These are phyloP conservation scores for Tetrapisispora nanseiensis DNA, from an alignment of 805 yeast genomes.

Conservation along the genomic window DNA sequence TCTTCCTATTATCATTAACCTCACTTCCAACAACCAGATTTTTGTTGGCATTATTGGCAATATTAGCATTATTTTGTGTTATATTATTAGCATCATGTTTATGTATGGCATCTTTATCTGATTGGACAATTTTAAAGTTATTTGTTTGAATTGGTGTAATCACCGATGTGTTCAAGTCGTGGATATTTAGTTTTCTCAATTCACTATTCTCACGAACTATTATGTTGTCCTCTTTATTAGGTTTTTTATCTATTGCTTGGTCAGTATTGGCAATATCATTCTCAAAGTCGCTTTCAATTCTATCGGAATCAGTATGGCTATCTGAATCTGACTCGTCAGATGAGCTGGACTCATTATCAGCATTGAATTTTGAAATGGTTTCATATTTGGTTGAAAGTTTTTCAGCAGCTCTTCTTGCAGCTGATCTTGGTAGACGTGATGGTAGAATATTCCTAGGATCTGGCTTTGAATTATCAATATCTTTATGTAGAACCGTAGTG, in stretches of 20 bases:
- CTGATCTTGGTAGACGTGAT: conserved; percentile 19
- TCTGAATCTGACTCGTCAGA: conserved; percentile 4
- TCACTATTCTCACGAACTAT: conserved; percentile 4
- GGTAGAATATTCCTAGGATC: conserved; percentile 26
- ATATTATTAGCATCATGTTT: neutral
- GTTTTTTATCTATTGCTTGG: neutral
- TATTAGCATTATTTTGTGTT: no score
- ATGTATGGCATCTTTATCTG: neutral
- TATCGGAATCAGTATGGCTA: conserved; percentile 10
- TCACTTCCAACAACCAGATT: neutral
- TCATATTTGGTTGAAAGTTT: conserved; percentile 12
- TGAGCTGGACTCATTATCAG: conserved; percentile 2
- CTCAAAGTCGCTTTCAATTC: conserved; percentile 12
- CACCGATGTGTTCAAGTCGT: conserved; percentile 15
- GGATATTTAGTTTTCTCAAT: conserved; percentile 14
- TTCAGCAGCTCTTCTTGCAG: conserved; percentile 26
- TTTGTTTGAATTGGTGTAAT: neutral
- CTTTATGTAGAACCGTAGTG: conserved; percentile 21
- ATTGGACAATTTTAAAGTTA: neutral
- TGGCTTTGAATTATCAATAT: conserved; percentile 25
- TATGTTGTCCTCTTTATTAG: conserved; percentile 8
- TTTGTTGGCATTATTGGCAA: neutral
- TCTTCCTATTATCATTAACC: neutral
- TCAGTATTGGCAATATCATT: neutral
- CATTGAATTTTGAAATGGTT: neutral